Evolutionary conservation across 2,329 filamentous ascomycete genomes (phyloP), one percentile per base, ranked within the genome.

Genomic region (Orbilia javanica): DNA sequence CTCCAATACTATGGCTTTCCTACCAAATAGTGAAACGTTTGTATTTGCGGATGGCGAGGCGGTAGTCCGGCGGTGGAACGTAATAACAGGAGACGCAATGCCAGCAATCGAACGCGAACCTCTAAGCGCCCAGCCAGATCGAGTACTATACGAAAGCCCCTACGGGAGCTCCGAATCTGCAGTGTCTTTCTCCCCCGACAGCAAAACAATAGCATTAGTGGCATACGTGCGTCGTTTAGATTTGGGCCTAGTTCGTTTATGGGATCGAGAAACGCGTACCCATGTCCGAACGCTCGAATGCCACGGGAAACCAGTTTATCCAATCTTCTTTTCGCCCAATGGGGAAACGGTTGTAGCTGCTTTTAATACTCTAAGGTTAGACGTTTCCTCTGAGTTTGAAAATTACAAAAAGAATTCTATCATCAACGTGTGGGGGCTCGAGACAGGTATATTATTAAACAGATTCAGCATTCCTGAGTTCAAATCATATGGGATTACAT

Each of bases 171-270:
- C n/a, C n/a, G n/a, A n/a, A n/a, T n/a, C n/a, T 22, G 13, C 2
- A 10, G 50, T 36, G 22, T 57, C 2, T 13, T 22, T 57, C 29
- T 57, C 29, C 2, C 29, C 52, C 18, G 8, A 22, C 5, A 10
- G 29, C 2, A 22, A 36, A 1, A 20, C 6, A 13, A 13, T 36
- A 36, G 52, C 27, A 11, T 36, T 11, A 13, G 1, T 5, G 0
- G 3, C n/a, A 13, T 20, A 1, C 13, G 3, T 1, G 8, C 1
- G 2, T 6, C 0, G 27, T 0, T 2, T 18, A 4, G n/a, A 5
- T 11, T 4, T 57, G 22, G 52, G 29, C 11, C 36, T 11, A 4
- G 13, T 57, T 3, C 52, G 22, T n/a, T 13, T 57, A 36, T 57
- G 52, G 52, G 18, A 36, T 3, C 7, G 7, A 36, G 52, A 57